Base-by-base conservation (phyloP, 2,329 filamentous ascomycete species). In the Arachnomyces sp. region DNA sequence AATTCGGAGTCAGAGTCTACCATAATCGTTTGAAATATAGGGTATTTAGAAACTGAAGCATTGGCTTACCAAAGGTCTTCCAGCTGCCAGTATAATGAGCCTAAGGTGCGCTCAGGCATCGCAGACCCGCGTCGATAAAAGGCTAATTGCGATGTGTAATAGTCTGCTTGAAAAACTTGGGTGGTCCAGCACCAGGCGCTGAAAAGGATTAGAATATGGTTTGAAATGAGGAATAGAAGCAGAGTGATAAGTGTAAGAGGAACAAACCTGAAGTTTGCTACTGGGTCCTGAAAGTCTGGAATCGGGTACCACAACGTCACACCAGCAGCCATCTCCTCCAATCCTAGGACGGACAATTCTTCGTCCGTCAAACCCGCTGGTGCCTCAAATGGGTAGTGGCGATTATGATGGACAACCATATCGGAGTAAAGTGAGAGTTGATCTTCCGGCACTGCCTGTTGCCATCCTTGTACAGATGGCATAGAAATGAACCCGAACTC, bases 11-110 rank as follows among this genome's bases (percentile, higher is more conserved):
- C n/a, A n/a, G n/a, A n/a, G n/a, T n/a, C n/a, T n/a, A n/a, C n/a
- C n/a, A n/a, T n/a, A n/a, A n/a, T n/a, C n/a, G n/a, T n/a, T n/a
- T n/a, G n/a, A n/a, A n/a, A n/a, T n/a, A n/a, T n/a, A n/a, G n/a
- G n/a, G n/a, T n/a, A n/a, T n/a, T n/a, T n/a, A n/a, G n/a, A n/a
- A n/a, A n/a, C n/a, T n/a, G n/a, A n/a, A n/a, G n/a, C n/a, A n/a
- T n/a, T n/a, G n/a, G 76, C 77, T 46, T 78, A 74, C 76, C 75
- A 80, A 43, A 78, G 73, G 50, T 81, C 78, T 48, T 82, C 75
- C 1, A 82, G 63, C 51, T 82, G 78, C 78, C 78, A 82, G 54
- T 80, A 81, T 4, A n/a, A n/a, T n/a, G n/a, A n/a, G n/a, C n/a
- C n/a, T n/a, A n/a, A n/a, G n/a, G n/a, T n/a, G n/a, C n/a, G n/a